These are phyloP conservation scores for Cladosporium sp. DNA, from an alignment of 2,329 filamentous ascomycete genomes.

Conservation along the genomic window DNA sequence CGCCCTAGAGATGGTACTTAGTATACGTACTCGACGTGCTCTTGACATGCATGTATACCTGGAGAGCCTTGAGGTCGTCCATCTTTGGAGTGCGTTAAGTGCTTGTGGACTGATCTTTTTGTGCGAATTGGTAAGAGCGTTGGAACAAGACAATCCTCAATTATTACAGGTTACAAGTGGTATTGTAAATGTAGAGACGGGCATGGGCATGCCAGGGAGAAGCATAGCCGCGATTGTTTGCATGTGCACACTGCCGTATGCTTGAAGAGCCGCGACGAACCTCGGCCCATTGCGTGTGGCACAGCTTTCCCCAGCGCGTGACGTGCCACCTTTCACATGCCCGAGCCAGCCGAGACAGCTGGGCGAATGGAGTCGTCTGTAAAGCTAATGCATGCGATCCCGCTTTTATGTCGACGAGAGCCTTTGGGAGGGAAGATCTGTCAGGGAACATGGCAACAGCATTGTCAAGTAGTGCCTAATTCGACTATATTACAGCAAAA, in stretches of 20 bases:
- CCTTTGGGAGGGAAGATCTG: not conserved
- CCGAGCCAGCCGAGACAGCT: slow-evolving; percentile 15
- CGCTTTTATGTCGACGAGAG: not conserved
- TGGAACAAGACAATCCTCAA: not conserved
- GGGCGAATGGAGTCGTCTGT: slow-evolving; percentile 7
- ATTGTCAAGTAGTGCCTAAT: not conserved
- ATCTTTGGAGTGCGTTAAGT: slow-evolving; percentile 7
- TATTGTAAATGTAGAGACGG: not conserved
- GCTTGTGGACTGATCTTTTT: not conserved
- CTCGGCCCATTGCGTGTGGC: slow-evolving; percentile 1
- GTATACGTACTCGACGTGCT: not conserved
- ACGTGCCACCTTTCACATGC: slow-evolving; percentile 15
- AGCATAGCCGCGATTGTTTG: slow-evolving; percentile 15
- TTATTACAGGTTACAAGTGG: slow-evolving; percentile 3
- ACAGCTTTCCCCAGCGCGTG: slow-evolving; percentile 3
- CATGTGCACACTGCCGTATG: slow-evolving; percentile 17
- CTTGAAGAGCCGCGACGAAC: slow-evolving; percentile 16
- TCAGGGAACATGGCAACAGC: not conserved
- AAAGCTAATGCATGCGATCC: not conserved
- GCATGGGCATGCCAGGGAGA: not conserved
- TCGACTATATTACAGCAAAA: not conserved
- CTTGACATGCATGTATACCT: not conserved
- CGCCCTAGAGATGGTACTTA: slow-evolving; percentile 12
- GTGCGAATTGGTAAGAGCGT: not conserved
- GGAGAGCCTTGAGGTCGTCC: slow-evolving; percentile 21